phyloP scores from a whole-genome alignment of 2,329 filamentous ascomycete species.

The Xylariales sp. region DNA sequence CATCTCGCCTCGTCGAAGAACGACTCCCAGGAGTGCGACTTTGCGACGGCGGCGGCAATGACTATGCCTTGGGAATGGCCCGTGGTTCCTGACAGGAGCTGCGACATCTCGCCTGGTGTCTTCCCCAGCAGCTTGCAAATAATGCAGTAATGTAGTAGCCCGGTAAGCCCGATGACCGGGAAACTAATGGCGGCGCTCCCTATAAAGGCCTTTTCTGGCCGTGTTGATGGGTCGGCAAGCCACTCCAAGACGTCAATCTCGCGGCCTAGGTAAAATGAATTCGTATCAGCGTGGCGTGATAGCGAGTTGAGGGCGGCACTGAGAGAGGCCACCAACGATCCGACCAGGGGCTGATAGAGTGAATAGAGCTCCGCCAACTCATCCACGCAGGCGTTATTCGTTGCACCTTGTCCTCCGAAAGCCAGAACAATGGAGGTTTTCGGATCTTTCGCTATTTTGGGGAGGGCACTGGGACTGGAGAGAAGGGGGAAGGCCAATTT shows the following conservation, averaged over 20 bases:
- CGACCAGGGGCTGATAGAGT: slow-evolving; percentile 32
- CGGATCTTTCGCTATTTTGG: slow-evolving; percentile 12
- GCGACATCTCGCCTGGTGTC: slow-evolving; percentile 32
- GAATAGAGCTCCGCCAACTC: slow-evolving; percentile 35
- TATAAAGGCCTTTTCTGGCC: slow-evolving; percentile 29
- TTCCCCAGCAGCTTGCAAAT: slow-evolving; percentile 34
- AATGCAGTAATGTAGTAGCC: slow-evolving; percentile 31
- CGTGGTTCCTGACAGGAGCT: slow-evolving; percentile 72
- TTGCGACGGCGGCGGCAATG: slow-evolving; percentile 89
- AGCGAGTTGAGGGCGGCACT: slow-evolving; percentile 22
- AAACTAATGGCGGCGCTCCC: slow-evolving; percentile 31
- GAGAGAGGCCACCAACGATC: slow-evolving; percentile 20
- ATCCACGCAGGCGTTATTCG: slow-evolving; percentile 32
- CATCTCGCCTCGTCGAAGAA: slow-evolving; percentile 83
- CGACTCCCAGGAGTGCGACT: slow-evolving; percentile 91
- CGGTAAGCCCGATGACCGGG: slow-evolving; percentile 32
- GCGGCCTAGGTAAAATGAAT: slow-evolving; percentile 33
- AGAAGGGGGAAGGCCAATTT: slow-evolving; percentile 24
- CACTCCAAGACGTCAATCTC: slow-evolving; percentile 33
- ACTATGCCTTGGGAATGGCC: slow-evolving; percentile 98
- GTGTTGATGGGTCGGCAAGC: slow-evolving; percentile 27
- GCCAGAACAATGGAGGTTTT: slow-evolving; percentile 27
- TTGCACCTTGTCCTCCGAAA: slow-evolving; percentile 33
- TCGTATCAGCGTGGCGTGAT: slow-evolving; percentile 29
- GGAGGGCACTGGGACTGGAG: slow-evolving; percentile 28